Conservation (phyloP, 805 yeast species). For the Teunomyces pallodes region DNA sequence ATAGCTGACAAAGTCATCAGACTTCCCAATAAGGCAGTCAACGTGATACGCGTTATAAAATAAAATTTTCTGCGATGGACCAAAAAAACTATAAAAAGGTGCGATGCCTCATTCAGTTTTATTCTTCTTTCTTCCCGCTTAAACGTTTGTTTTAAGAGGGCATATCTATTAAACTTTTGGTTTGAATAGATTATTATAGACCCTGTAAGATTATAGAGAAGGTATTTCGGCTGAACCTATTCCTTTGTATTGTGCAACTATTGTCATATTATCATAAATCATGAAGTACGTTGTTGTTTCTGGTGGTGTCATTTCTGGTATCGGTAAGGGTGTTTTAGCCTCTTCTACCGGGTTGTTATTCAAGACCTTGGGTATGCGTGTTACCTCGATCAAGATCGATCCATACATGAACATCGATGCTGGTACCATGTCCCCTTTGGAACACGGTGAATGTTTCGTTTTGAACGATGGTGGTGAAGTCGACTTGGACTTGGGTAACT, state of each 20-base stretch:
- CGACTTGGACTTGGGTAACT: conserved; percentile 96
- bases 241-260: not conserved
- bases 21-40: conserved; percentile 4
- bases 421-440: conserved; percentile 99
- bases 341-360: conserved; percentile 94
- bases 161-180: conserved; percentile 18
- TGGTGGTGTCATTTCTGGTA: conserved; percentile 99
- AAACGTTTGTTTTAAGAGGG: conserved; percentile 43
- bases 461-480: conserved; percentile 99
- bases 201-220: conserved; percentile 1
- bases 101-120: conserved; percentile 3
- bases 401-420: conserved; percentile 99
- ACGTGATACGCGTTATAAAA: conserved; percentile 1
- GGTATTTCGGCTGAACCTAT: not conserved
- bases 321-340: conserved; percentile 98
- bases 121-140: conserved; percentile 44
- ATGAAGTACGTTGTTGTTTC: conserved; percentile 99
- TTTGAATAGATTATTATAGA: not conserved
- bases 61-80: conserved; percentile 3
- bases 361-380: conserved; percentile 91
- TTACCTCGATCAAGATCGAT: conserved; percentile 96
- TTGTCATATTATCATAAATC: conserved; percentile 12
- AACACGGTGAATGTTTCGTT: conserved; percentile 98
- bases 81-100: conserved; percentile 10
- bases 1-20: conserved; percentile 6